Evolutionary conservation across 305 asterid genomes (phyloP).

Genomic region (Solanum chacoense): DNA sequence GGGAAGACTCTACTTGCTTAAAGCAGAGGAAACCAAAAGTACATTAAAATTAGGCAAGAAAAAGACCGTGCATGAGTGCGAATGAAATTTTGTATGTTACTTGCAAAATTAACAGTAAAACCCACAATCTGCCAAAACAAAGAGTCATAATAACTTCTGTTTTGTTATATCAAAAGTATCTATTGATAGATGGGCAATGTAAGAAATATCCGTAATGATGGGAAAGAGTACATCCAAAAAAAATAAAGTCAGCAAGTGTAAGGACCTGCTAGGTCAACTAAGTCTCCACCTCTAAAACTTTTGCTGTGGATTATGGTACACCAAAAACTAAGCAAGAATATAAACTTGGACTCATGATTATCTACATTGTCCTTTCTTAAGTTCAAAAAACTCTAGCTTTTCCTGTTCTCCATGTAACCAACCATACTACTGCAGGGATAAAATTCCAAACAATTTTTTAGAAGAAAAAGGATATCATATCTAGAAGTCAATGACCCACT

Average conservation of each 20-base stretch:
- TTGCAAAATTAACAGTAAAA: background rate
- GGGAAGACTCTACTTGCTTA: constrained; percentile 47
- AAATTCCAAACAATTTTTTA: background rate
- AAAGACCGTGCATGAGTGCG: background rate
- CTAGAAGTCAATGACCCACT: background rate
- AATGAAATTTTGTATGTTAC: background rate
- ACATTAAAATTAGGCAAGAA: background rate
- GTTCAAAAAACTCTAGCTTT: background rate
- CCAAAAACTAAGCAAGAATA: background rate
- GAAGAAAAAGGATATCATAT: background rate
- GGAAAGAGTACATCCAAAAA: background rate
- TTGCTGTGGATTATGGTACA: background rate
- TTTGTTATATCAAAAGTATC: background rate
- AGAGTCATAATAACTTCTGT: background rate
- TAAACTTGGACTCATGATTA: background rate
- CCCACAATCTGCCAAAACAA: background rate
- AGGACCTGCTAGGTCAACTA: background rate
- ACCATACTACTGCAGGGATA: background rate
- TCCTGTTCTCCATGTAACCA: background rate
- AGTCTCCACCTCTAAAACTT: background rate
- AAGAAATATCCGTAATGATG: background rate
- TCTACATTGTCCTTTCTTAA: background rate
- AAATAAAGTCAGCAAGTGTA: background rate
- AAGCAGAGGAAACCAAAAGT: constrained; percentile 4
- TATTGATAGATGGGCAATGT: background rate